These are phyloP conservation scores for Fusarium redolens DNA, from an alignment of 2,329 filamentous ascomycete genomes.

Conservation along the genomic window DNA sequence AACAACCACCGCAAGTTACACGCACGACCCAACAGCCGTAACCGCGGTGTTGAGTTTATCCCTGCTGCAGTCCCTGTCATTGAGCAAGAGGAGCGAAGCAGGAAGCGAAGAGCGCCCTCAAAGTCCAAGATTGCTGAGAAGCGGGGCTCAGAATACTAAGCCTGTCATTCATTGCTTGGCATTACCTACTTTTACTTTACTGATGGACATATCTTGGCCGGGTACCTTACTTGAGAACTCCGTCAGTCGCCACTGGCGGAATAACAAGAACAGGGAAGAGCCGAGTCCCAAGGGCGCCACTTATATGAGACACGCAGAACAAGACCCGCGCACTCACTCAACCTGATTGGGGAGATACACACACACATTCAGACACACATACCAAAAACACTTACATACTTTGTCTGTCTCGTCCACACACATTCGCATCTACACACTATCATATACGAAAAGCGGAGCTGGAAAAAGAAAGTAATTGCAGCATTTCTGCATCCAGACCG, in stretches of 20 bases:
- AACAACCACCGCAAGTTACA: conserved; percentile 58
- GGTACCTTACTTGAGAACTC: conserved; percentile 40
- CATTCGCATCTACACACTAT: conserved; percentile 33
- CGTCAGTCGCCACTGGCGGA: conserved; percentile 14
- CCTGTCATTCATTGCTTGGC: background rate
- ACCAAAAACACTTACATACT: conserved; percentile 24
- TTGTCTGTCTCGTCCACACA: conserved; percentile 33
- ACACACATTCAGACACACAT: conserved; percentile 7
- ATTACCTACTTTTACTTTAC: background rate
- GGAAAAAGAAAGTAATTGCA: conserved; percentile 23
- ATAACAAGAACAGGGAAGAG: conserved; percentile 19
- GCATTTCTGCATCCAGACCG: conserved; percentile 13
- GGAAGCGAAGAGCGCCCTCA: conserved; percentile 53
- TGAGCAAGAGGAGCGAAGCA: conserved; percentile 54
- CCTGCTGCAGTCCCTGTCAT: conserved; percentile 55
- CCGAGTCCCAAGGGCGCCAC: conserved; percentile 21
- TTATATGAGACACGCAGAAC: conserved; percentile 39
- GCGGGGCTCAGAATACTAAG: conserved; percentile 47
- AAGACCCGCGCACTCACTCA: conserved; percentile 12
- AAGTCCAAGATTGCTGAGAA: conserved; percentile 52
- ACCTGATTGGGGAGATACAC: conserved; percentile 14
- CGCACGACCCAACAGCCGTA: conserved; percentile 53
- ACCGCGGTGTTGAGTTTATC: conserved; percentile 55
- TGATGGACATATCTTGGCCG: conserved; percentile 13
- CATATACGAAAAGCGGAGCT: conserved; percentile 25